Percentiles rank a stretch among this genome's conserved stretches.
These are phyloP conservation scores for Exophiala spinifera DNA, from an alignment of 2,329 filamentous ascomycete species.

Conservation along the genomic window DNA sequence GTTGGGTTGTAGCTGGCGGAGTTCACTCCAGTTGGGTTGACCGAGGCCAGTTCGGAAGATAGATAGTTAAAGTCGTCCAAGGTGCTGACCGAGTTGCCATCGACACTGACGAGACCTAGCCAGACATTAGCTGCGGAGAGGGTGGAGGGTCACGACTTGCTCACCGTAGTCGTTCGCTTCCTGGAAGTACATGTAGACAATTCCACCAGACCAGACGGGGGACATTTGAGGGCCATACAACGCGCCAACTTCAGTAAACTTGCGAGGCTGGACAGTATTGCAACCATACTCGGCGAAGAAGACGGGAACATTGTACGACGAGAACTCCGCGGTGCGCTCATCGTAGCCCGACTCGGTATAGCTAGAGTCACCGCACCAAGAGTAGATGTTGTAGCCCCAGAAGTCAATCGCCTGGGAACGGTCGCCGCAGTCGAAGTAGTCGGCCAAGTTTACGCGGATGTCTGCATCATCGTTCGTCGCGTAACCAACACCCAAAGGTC, in stretches of 20 bases:
- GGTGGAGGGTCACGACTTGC: constrained; percentile 26
- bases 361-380: constrained; percentile 87
- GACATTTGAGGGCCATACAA: constrained; percentile 82
- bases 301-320: constrained; percentile 83
- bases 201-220: constrained; percentile 85
- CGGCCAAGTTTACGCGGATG: constrained; percentile 76
- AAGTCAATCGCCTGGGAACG: constrained; percentile 74
- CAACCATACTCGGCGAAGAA: constrained; percentile 99
- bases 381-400: constrained; percentile 99
- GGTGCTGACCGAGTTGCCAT: constrained; percentile 59
- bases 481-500: constrained; percentile 84
- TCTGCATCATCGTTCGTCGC: constrained; percentile 88
- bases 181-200: constrained; percentile 98
- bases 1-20: constrained; percentile 68
- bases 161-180: constrained; percentile 83
- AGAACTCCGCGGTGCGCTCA: constrained; percentile 80
- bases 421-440: constrained; percentile 92
- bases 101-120: constrained; percentile 56
- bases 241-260: constrained; percentile 79
- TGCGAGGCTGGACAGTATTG: constrained; percentile 69
- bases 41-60: constrained; percentile 65
- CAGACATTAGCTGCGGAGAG: constrained; percentile 23
- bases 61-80: constrained; percentile 73
- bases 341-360: constrained; percentile 76
- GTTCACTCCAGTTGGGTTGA: constrained; percentile 61